Conservation (phyloP, 192 early-diverging fungal species). For the Ramicandelaber brevisporus region DNA sequence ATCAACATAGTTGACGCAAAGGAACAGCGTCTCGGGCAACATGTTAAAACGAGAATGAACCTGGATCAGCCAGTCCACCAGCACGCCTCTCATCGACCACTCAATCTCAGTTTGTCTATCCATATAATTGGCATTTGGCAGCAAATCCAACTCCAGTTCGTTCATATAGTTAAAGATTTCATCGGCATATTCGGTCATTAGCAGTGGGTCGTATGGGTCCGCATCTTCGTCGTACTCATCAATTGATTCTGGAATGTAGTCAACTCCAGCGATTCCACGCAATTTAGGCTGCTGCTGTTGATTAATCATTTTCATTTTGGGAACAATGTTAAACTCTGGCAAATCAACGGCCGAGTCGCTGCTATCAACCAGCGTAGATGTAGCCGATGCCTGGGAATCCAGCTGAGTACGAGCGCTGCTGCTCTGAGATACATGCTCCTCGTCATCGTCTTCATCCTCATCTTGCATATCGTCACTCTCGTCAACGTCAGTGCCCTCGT, state of each 20-base stretch:
- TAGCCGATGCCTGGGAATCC: neutral
- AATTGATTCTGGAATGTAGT: constrained; percentile 15
- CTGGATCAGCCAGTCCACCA: constrained; percentile 28
- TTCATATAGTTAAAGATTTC: constrained; percentile 36
- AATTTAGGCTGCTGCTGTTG: neutral
- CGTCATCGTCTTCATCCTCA: neutral
- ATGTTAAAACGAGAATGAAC: constrained; percentile 27
- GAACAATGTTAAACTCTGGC: too few relatives aligned
- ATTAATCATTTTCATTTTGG: too few relatives aligned
- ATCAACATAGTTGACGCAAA: constrained; percentile 27
- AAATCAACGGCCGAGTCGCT: too few relatives aligned
- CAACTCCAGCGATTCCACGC: neutral
- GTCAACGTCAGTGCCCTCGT: neutral
- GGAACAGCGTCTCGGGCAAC: constrained; percentile 27
- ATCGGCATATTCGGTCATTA: constrained; percentile 28
- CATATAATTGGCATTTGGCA: constrained; percentile 24
- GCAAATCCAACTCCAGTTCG: constrained; percentile 23
- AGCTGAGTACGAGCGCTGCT: neutral
- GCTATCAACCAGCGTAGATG: too few relatives aligned
- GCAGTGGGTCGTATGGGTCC: constrained; percentile 11
- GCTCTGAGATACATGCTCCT: neutral
- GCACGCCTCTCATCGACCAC: constrained; percentile 21
- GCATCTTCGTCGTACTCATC: constrained; percentile 23
- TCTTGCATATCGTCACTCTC: neutral
- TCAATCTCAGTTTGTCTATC: constrained; percentile 13